phyloP scores from a whole-genome alignment of 495 filamentous ascomycete genomes.

The Hapsidospora chrysogenum region DNA sequence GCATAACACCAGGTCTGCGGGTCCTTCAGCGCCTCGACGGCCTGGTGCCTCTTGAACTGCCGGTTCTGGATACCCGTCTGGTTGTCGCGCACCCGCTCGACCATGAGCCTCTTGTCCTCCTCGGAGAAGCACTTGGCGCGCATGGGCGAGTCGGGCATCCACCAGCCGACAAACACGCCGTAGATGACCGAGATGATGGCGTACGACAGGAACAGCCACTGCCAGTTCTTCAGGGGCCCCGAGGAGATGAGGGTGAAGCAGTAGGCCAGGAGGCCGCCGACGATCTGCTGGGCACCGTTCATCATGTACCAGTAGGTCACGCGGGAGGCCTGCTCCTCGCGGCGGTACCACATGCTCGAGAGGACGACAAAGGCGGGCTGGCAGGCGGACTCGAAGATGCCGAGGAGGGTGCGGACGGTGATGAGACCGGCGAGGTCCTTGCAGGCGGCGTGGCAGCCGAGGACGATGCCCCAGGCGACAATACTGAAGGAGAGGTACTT shows the following conservation, averaged over 20 bases:
- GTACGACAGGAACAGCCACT: constrained; percentile 33
- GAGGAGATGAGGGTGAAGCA: constrained; percentile 32
- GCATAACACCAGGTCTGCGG: constrained; percentile 31
- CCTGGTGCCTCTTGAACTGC: constrained; percentile 27
- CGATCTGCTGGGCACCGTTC: constrained; percentile 41
- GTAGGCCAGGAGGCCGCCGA: constrained; percentile 39
- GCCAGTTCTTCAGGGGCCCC: constrained; percentile 9
- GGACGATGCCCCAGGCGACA: constrained; percentile 36
- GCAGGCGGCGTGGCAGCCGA: constrained; percentile 43
- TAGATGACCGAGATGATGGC: constrained; percentile 39
- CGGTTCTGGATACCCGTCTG: constrained; percentile 54
- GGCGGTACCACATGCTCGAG: constrained; percentile 57
- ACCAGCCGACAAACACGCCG: constrained; percentile 38
- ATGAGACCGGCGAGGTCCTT: constrained; percentile 39
- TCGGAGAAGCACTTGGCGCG: constrained; percentile 39
- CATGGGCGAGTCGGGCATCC: constrained; percentile 48
- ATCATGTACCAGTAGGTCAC: constrained; percentile 62
- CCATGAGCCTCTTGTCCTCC: constrained; percentile 38
- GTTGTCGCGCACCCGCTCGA: constrained; percentile 41
- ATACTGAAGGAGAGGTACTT: constrained; percentile 47
- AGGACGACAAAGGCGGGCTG: constrained; percentile 45
- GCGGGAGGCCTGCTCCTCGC: constrained; percentile 45
- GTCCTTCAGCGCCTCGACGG: constrained; percentile 28
- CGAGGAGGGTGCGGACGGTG: constrained; percentile 41
- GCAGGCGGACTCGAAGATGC: constrained; percentile 52